Evolutionary conservation across 306 rosid species (phyloP), one percentile per base, ranked within the genome.

Genomic region (Trifolium fragiferum): DNA sequence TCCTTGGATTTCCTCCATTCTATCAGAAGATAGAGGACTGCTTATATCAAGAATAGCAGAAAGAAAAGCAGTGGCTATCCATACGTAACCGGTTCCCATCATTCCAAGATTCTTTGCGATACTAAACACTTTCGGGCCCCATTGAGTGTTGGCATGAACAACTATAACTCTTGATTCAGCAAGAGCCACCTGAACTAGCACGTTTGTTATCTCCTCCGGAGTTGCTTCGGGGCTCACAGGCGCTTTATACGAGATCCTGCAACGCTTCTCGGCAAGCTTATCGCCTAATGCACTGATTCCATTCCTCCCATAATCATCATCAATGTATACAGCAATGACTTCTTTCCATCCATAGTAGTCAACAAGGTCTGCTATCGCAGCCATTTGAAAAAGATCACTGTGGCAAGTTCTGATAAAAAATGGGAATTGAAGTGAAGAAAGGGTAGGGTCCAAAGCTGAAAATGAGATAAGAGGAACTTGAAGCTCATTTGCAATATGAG

Each of bases 401-500:
- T 87, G 91, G 33, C 84, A 64, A 18, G 90, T 89, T 83, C 99
- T 86, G 35, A 95, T 63, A 40, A 95, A 95, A 82, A 83, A 95
- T 16, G 99, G 99, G 80, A 89, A 95, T 78, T 95, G 93, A 77
- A 92, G 98, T 4, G 99, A 80, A 58, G 96, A 86, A 69, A 95
- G 84, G 20, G 99, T 87, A 15, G 98, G 96, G 70, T 95, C 98
- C 7, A 91, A 63, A 6, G 97, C 99, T 3, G 99, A 23, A 74
- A 82, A 90, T 25, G 99, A 90, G 41, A 95, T 49, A 59, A 92
- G 78, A 60, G 99, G 99, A 72, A 90, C 91, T 62, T 85, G 96
- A 75, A 95, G 93, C 86, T 92, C 98, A 30, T 89, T 89, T 55
- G 99, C 98, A 76, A 95, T 89, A 51, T 90, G 97, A 69, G 97